Evolutionary conservation across 768 basidiomycete species (phyloP).

Genomic region (Rhizopogon vinicolor): DNA sequence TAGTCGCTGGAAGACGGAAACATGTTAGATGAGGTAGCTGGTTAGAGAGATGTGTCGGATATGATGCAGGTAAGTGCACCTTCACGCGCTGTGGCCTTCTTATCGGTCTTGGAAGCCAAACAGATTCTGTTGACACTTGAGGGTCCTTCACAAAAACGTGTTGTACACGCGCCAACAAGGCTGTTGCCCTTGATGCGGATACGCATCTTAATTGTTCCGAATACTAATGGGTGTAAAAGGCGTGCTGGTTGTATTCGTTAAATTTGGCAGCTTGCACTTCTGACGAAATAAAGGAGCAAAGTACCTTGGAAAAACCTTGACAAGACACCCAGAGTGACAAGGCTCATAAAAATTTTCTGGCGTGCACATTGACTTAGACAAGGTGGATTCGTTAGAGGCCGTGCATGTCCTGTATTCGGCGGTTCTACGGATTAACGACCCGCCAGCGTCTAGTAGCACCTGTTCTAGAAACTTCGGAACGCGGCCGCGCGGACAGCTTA

Average conservation of each 20-base stretch:
- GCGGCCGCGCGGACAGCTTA: not conserved
- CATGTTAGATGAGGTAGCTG: not conserved
- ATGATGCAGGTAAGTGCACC: not conserved
- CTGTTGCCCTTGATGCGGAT: conserved; percentile 23
- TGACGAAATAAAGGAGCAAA: not conserved
- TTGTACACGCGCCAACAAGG: conserved; percentile 27
- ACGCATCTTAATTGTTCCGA: conserved; percentile 16
- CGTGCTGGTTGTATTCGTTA: conserved; percentile 2
- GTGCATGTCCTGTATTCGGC: not conserved
- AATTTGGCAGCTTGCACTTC: not conserved
- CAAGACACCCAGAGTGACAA: not conserved
- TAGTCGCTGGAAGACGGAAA: not conserved
- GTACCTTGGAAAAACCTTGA: not conserved
- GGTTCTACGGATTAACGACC: not conserved
- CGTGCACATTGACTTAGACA: not conserved
- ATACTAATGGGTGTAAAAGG: conserved; percentile 8
- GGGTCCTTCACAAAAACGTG: conserved; percentile 32
- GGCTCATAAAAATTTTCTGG: not conserved
- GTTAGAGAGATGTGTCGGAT: not conserved
- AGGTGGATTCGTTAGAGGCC: not conserved
- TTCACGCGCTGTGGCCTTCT: conserved; percentile 21
- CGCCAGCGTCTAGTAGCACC: not conserved
- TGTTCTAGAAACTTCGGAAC: not conserved
- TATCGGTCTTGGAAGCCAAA: conserved; percentile 20
- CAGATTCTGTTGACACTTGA: conserved; percentile 25